Base-by-base conservation (phyloP, 306 rosid species). In the Begonia masoniana region DNA sequence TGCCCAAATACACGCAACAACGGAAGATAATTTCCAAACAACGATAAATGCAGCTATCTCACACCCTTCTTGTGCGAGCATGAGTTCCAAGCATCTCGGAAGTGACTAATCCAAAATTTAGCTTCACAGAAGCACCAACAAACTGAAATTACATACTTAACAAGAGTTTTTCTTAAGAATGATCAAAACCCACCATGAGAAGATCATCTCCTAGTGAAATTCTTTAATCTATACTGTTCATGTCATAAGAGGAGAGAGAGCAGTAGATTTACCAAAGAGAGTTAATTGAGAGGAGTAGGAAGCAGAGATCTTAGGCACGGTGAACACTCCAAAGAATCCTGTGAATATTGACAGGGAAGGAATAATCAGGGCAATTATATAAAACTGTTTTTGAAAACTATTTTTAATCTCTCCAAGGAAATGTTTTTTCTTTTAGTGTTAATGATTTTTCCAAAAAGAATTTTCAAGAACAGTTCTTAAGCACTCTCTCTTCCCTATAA, bases 321-420 rank as follows among this genome's bases (percentile, higher is more conserved):
- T 88, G 47, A 88, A 88, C 16, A 82, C 84, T 49, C 85, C 97
- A 52, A 84, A 67, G 76, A 88, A 88, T 50, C 97, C 97, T 88
- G 93, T 35, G 57, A 36, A 13, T 17, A 16, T 55, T 31, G 63
- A 58, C 65, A 31, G 39, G 7, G 39, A 31, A 21, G 7, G 39
- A 31, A 31, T 31, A 7, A 31, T 31, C 39, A 31, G 39, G 39
- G 39, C 39, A 31, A 31, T 31, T 0, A 31, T 31, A 31, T 31
- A 31, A 31, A 31, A 31, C 7, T 31, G 9, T 31, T 31, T 31
- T 31, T 4, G 8, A 31, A 31, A 31, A 31, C 39, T 31, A 31
- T 31, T 31, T 1, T 21, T 21, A 31, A 6, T 31, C 39, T 31
- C 39, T 31, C 39, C 9, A 6, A 31, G 39, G 39, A 5, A 5